Conservation (phyloP, 208 protist genomes). For the Tritrichomonas foetus region DNA sequence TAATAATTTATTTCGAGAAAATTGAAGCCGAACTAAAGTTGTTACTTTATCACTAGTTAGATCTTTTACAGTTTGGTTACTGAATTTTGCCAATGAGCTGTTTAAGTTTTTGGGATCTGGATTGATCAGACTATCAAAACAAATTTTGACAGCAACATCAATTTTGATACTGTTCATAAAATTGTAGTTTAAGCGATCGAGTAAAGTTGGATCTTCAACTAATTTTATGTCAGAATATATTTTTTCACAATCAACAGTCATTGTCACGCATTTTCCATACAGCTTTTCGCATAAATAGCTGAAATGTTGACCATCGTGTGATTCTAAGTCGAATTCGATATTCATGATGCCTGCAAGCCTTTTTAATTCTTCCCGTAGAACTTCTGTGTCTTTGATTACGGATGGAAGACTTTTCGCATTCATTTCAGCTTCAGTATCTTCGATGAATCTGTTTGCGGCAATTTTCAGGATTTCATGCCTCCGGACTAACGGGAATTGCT, state of each 20-base stretch:
- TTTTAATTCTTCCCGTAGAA: background rate
- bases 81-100: too few relatives aligned
- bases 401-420: background rate
- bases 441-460: background rate
- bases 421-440: background rate
- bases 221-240: too few relatives aligned
- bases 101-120: too few relatives aligned
- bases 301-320: conserved; percentile 9
- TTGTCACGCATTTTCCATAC: background rate
- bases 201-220: too few relatives aligned
- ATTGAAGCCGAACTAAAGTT: too few relatives aligned
- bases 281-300: background rate
- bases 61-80: too few relatives aligned
- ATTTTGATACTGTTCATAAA: too few relatives aligned
- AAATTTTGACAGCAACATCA: too few relatives aligned
- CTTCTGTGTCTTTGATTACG: background rate
- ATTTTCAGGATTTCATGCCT: background rate
- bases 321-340: background rate
- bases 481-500: background rate
- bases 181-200: too few relatives aligned
- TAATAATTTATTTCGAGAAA: too few relatives aligned
- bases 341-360: background rate
- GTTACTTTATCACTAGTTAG: too few relatives aligned
- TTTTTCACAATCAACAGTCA: background rate
- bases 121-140: too few relatives aligned